Conservation (phyloP, 805 yeast genomes). For the Candida namnaoensis region DNA sequence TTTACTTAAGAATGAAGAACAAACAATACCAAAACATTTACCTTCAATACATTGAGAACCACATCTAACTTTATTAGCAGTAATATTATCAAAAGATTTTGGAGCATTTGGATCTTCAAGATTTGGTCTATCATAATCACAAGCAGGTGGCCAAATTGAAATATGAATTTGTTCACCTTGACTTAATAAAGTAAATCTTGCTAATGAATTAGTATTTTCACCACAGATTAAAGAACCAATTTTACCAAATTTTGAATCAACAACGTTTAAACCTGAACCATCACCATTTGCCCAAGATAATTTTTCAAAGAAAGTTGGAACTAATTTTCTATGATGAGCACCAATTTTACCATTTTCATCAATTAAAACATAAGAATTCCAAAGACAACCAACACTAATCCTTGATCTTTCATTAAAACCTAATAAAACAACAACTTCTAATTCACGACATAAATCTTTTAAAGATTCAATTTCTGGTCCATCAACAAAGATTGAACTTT, state of each 20-base stretch:
- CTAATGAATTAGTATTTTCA: slow-evolving; percentile 17
- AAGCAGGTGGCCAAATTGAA: slow-evolving; percentile 16
- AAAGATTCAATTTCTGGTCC: slow-evolving; percentile 14
- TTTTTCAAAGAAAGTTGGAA: slow-evolving; percentile 15
- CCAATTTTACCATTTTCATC: slow-evolving; percentile 12
- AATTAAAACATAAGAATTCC: slow-evolving; percentile 15
- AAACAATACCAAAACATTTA: slow-evolving; percentile 16
- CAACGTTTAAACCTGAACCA: slow-evolving; percentile 12
- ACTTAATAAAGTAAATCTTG: slow-evolving; percentile 14
- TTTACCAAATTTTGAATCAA: slow-evolving; percentile 13
- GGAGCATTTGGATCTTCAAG: slow-evolving; percentile 2
- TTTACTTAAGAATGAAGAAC: slow-evolving; percentile 14
- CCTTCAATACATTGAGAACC: slow-evolving; percentile 18
- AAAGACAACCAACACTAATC: slow-evolving; percentile 16
- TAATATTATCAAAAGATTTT: slow-evolving; percentile 9
- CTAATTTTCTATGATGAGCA: slow-evolving; percentile 13
- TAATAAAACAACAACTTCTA: slow-evolving; percentile 12
- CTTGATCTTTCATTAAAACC: slow-evolving; percentile 16
- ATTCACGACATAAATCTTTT: slow-evolving; percentile 6
- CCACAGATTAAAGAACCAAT: slow-evolving; percentile 16
- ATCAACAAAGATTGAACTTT: slow-evolving; percentile 15
- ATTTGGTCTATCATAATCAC: slow-evolving; percentile 4
- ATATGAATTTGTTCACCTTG: slow-evolving; percentile 18
- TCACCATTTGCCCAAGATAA: slow-evolving; percentile 16
- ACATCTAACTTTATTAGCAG: slow-evolving; percentile 15